Base-by-base conservation (phyloP, 768 basidiomycete species). In the Boletus rufocinnamomeus region DNA sequence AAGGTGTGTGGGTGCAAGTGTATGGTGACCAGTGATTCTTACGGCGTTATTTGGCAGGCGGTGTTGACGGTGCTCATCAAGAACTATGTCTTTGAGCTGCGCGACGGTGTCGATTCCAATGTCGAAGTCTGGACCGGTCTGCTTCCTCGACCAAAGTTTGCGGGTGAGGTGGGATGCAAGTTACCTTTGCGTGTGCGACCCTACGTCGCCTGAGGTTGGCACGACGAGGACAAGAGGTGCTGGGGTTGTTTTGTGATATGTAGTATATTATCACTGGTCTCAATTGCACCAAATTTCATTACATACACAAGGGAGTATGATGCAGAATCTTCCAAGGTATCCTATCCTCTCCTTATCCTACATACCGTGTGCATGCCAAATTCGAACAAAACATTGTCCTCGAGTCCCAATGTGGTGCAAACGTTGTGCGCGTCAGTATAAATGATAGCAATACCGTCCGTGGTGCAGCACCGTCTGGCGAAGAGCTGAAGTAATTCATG, bases 61-160 rank as follows among this genome's bases (percentile, higher is more conserved):
- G 76, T 78, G 0, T 63, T 82, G 3, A 68, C 68, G 1, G 75
- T 80, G 25, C 67, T 83, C 16, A 69, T 80, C 43, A 65, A 60
- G 30, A 77, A 77, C 4, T 83, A 81, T 62, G 64, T 74, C 0
- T 66, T 69, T 23, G 69, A 63, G 50, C 14, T 69, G 32, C 55
- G 51, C 2, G 80, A 82, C 43, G 82, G 81, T 1, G 72, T 74
- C 0, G 52, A 58, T 4, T 21, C 66, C 2, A 37, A 52, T 41
- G 30, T 65, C 8, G 64, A 59, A 5, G 25, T 54, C 2, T 58
- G 54, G 2, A 37, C 30, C 14, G 59, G 61, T 1, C 1, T 63
- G 7, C 32, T 61, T 43, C 51, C 52, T 0, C 25, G 66, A 21
- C 63, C 63, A 2, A 57, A 44, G 27, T 5, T 65, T 7, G 56